Percentiles rank a stretch among this genome's conserved stretches.
These are phyloP conservation scores for Magnusiomyces clavatus DNA, from an alignment of 1,139 yeast species.

Conservation along the genomic window DNA sequence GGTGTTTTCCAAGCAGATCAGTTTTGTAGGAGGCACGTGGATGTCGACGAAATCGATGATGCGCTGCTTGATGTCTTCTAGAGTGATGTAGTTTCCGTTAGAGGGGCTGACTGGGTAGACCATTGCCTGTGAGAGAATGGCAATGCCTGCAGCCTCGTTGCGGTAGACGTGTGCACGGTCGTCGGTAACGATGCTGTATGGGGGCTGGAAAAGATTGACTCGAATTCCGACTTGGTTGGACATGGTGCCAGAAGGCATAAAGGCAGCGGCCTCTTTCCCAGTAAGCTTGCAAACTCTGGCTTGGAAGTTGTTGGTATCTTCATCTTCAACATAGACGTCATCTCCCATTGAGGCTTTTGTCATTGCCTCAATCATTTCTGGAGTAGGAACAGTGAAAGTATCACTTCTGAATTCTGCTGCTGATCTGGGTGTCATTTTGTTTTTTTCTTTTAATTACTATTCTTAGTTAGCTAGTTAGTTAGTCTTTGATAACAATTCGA, in stretches of 20 bases:
- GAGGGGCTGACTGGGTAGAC: slow-evolving; percentile 73
- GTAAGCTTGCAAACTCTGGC: slow-evolving; percentile 56
- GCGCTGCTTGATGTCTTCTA: slow-evolving; percentile 64
- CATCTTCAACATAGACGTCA: slow-evolving; percentile 81
- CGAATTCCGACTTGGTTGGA: slow-evolving; percentile 85
- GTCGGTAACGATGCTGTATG: slow-evolving; percentile 78
- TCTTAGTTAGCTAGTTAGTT: no score
- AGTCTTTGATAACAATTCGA: no score
- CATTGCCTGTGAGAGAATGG: slow-evolving; percentile 87
- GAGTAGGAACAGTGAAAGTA: slow-evolving; percentile 88
- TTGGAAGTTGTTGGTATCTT: slow-evolving; percentile 59
- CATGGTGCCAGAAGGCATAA: slow-evolving; percentile 84
- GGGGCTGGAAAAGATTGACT: slow-evolving; percentile 75
- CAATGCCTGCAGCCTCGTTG: slow-evolving; percentile 87
- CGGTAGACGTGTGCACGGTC: slow-evolving; percentile 75
- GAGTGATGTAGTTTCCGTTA: slow-evolving; percentile 67
- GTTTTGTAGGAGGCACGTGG: slow-evolving; percentile 83
- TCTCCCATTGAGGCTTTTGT: slow-evolving; percentile 67
- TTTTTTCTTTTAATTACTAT: neutral
- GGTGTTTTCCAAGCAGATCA: slow-evolving; percentile 82
- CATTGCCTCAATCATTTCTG: slow-evolving; percentile 61
- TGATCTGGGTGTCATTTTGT: neutral
- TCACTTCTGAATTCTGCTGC: slow-evolving; percentile 39
- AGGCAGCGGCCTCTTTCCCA: slow-evolving; percentile 79
- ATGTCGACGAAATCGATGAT: slow-evolving; percentile 73